Evolutionary conservation across 306 rosid species (phyloP).

Genomic region (Quercus variabilis): DNA sequence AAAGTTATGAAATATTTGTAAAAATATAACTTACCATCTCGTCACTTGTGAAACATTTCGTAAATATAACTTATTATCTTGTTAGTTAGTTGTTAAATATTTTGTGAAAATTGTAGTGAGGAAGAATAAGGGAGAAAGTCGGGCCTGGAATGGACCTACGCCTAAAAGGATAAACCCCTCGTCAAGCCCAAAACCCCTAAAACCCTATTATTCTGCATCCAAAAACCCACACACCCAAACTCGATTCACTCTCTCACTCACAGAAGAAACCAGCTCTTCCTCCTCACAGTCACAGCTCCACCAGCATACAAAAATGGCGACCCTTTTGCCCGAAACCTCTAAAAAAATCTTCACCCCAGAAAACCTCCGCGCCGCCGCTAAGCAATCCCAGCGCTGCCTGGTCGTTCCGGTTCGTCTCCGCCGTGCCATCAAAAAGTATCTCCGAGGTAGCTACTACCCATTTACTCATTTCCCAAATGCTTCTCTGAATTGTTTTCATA

Average conservation of each 20-base stretch:
- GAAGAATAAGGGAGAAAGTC: too few species aligned
- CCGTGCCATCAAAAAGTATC: slow-evolving; percentile 84
- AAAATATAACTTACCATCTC: too few species aligned
- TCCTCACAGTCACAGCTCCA: too few species aligned
- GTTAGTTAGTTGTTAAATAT: too few species aligned
- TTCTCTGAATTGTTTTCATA: background rate
- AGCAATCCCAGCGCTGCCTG: slow-evolving; percentile 53
- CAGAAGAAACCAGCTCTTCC: background rate
- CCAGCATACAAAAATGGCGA: slow-evolving; percentile 46
- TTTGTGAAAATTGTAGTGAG: too few species aligned
- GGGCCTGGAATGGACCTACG: too few species aligned
- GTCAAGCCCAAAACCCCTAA: slow-evolving; percentile 16
- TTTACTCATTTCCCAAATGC: background rate
- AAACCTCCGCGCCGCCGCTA: too few species aligned
- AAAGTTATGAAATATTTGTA: too few species aligned
- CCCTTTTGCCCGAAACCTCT: slow-evolving; percentile 58
- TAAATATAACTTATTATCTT: too few species aligned
- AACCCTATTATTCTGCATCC: background rate
- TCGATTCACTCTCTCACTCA: background rate
- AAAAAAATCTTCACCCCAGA: slow-evolving; percentile 29
- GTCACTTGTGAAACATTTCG: too few species aligned
- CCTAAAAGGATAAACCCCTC: background rate
- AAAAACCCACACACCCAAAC: background rate
- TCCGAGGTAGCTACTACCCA: slow-evolving; percentile 50
- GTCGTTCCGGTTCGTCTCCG: slow-evolving; percentile 81